These are phyloP conservation scores for Pythium biforme DNA, from an alignment of 352 stramenopile genomes.

Conservation along the genomic window DNA sequence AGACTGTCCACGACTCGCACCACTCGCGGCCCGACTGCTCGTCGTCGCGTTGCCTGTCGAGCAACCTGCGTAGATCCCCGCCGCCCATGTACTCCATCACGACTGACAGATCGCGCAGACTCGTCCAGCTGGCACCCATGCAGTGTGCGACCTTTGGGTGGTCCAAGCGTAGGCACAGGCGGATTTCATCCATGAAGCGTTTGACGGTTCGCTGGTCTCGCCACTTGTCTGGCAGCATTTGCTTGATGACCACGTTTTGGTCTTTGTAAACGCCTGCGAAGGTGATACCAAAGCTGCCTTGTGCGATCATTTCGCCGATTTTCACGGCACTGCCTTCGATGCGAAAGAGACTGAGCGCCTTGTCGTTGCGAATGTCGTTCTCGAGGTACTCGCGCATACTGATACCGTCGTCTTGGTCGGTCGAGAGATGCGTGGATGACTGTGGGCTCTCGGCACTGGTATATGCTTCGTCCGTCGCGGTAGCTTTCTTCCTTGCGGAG, in stretches of 20 bases:
- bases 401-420: too few relatives aligned
- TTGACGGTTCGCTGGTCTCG: slow-evolving; percentile 10
- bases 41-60: neutral
- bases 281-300: slow-evolving; percentile 3
- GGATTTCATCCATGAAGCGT: slow-evolving; percentile 35
- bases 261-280: neutral
- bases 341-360: neutral
- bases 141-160: slow-evolving; percentile 33
- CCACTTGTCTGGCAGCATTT: slow-evolving; percentile 15
- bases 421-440: too few relatives aligned
- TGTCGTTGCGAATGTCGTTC: slow-evolving; percentile 2
- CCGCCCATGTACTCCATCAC: slow-evolving; percentile 30
- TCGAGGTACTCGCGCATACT: neutral
- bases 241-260: slow-evolving; percentile 10
- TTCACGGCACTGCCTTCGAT: neutral
- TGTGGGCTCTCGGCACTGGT: too few relatives aligned
- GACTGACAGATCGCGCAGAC: slow-evolving; percentile 26
- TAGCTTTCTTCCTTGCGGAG: too few relatives aligned
- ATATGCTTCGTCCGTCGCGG: too few relatives aligned
- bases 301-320: neutral
- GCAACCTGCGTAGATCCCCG: slow-evolving; percentile 20
- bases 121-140: slow-evolving; percentile 30
- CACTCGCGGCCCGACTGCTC: neutral
- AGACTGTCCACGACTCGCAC: neutral
- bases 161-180: slow-evolving; percentile 25